A percentile compares a stretch with the other conserved stretches of the same genome.
These are phyloP conservation scores for Prunus davidiana DNA, from an alignment of 306 rosid species.

Conservation along the genomic window DNA sequence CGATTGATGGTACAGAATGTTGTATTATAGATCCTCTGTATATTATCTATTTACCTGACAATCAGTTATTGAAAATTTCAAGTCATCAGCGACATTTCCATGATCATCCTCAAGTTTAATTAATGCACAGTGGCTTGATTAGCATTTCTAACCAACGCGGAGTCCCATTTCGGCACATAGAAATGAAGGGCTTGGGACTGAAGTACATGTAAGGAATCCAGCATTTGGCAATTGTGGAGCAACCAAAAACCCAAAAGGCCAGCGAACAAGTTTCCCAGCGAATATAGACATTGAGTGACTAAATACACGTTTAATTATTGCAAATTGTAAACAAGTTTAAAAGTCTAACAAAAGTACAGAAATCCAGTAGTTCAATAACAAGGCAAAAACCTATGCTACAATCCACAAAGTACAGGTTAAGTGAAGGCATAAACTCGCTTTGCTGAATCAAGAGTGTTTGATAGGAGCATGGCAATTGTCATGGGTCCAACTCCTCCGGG, in stretches of 20 bases:
- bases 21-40: conserved; percentile 9
- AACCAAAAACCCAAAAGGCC: neutral
- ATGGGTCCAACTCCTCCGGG: conserved; percentile 96
- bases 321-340: too few species aligned
- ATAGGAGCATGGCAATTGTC: conserved; percentile 87
- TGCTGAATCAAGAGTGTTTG: conserved; percentile 73
- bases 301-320: neutral
- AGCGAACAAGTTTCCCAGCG: too few species aligned
- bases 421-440: conserved; percentile 49
- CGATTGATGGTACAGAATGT: conserved; percentile 7
- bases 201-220: neutral
- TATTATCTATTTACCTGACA: neutral
- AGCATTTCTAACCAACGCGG: too few species aligned
- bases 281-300: neutral
- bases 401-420: conserved; percentile 19
- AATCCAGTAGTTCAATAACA: neutral
- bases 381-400: neutral
- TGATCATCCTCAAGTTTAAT: too few species aligned
- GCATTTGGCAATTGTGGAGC: neutral
- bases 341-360: neutral
- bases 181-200: too few species aligned
- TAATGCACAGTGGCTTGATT: too few species aligned
- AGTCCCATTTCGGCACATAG: too few species aligned
- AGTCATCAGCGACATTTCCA: neutral
- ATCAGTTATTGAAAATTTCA: neutral